Evolutionary conservation across 345 rosid genomes (phyloP), one percentile per base, ranked within the genome.

Genomic region (Euphorbia tirucalli): DNA sequence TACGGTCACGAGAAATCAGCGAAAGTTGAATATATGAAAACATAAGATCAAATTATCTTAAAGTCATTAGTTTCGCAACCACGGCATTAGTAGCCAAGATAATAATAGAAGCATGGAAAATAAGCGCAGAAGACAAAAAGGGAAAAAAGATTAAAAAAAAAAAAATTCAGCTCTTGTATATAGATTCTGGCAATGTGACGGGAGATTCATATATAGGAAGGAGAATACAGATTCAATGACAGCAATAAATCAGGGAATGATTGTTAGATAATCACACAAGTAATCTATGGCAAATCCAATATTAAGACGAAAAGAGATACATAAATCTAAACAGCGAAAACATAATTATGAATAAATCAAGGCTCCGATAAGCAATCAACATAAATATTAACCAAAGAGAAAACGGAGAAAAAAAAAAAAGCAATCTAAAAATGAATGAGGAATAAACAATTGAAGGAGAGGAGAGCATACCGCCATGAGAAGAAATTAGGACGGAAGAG

Each of bases 391-490:
- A 63, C 27, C 8, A 9, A 63, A 31, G 2, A 62, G 22, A 15
- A 32, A 41, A 8, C 4, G n/a, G 21, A 10, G 0, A 37, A 35
- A 62, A 62, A 60, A 27, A 5, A 60, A 30, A 49, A 1, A 49
- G 54, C 1, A 19, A 49, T n/a, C n/a, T 19, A 49, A 27, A 28
- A 0, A 67, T 28, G 2, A 5, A 57, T 11, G 32, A 57, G 30
- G 27, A 3, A 41, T 41, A 16, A 46, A 46, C 9, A 41, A 2
- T 7, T 1, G 9, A 4, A 41, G 8, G 19, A 46, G 14, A 46
- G 19, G 52, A 5, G 21, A 13, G 18, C 71, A 27, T 69, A 69
- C 72, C 72, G 64, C 72, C 72, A 69, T 69, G 64, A 35, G 7
- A 21, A 54, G 31, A 10, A 22, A 7, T 7, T 4, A 69, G 35